Percentiles rank a stretch among this genome's conserved stretches.
Conservation (phyloP, 2,329 filamentous ascomycete genomes). For the Calonectria crousiana region DNA sequence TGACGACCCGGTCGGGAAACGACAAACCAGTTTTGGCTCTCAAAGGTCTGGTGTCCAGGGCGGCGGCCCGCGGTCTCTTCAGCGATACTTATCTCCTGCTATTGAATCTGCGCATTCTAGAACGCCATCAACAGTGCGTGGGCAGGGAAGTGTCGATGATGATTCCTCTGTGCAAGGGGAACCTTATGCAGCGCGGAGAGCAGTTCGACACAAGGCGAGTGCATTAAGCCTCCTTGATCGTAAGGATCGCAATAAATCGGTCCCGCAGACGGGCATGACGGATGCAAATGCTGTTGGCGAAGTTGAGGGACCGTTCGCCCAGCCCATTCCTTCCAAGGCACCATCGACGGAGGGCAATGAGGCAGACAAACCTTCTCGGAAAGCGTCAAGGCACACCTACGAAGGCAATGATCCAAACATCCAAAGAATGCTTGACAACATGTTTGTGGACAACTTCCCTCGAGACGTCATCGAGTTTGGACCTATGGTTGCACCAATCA, state of each 20-base stretch:
- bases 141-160: conserved; percentile 48
- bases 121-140: conserved; percentile 48
- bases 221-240: conserved; percentile 70
- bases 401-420: conserved; percentile 80
- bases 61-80: conserved; percentile 46
- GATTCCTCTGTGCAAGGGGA: conserved; percentile 54
- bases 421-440: conserved; percentile 81
- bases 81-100: conserved; percentile 47
- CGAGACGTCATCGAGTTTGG: conserved; percentile 79
- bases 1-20: conserved; percentile 72
- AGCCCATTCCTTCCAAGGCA: conserved; percentile 41
- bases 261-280: conserved; percentile 70
- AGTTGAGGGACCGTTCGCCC: conserved; percentile 68
- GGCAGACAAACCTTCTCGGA: conserved; percentile 52
- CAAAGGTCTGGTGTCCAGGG: conserved; percentile 60
- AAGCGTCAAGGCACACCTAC: conserved; percentile 81
- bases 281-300: conserved; percentile 71
- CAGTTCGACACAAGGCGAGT: conserved; percentile 69
- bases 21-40: conserved; percentile 63
- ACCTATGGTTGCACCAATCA: conserved; percentile 80
- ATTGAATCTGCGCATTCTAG: conserved; percentile 53
- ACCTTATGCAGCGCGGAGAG: conserved; percentile 57
- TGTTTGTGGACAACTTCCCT: conserved; percentile 81
- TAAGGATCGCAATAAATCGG: conserved; percentile 69
- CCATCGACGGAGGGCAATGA: conserved; percentile 40